Percentiles rank a stretch among this genome's conserved stretches.
Conservation (phyloP, 495 filamentous ascomycete species). For the Penicillium longicatenatum region DNA sequence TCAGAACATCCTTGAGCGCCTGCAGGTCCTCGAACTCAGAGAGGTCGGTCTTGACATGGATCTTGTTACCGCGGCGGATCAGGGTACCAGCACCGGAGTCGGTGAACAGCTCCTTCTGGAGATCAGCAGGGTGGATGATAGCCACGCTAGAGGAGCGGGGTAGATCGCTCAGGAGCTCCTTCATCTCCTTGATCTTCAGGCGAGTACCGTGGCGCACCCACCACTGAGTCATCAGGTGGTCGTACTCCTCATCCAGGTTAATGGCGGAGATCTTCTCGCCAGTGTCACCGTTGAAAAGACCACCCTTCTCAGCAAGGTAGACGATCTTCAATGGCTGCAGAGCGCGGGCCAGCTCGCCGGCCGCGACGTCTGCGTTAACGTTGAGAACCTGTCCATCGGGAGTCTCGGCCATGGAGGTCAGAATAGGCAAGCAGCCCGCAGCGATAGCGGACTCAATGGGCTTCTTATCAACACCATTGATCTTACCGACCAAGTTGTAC, state of each 20-base stretch:
- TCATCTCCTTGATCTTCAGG: slow-evolving; percentile 98
- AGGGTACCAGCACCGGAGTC: slow-evolving; percentile 94
- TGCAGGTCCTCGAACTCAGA: slow-evolving; percentile 78
- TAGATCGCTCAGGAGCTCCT: slow-evolving; percentile 83
- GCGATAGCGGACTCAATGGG: slow-evolving; percentile 91
- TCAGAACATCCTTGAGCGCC: slow-evolving; percentile 77
- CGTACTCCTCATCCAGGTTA: slow-evolving; percentile 97
- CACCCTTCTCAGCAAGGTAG: slow-evolving; percentile 97
- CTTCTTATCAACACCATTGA: slow-evolving; percentile 87
- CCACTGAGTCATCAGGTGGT: slow-evolving; percentile 88
- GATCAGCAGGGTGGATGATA: slow-evolving; percentile 92
- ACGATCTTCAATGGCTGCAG: slow-evolving; percentile 97
- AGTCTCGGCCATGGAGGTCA: slow-evolving; percentile 97
- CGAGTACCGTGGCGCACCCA: slow-evolving; percentile 97
- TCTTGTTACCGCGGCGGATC: slow-evolving; percentile 90
- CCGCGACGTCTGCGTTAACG: slow-evolving; percentile 96
- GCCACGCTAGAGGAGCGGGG: slow-evolving; percentile 93
- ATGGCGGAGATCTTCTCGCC: slow-evolving; percentile 96
- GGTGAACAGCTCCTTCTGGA: slow-evolving; percentile 96
- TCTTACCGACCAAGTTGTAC: slow-evolving; percentile 93
- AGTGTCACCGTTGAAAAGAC: slow-evolving; percentile 89
- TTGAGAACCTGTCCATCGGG: slow-evolving; percentile 93
- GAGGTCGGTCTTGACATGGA: slow-evolving; percentile 71
- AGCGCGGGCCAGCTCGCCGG: slow-evolving; percentile 85
- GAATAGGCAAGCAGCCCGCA: slow-evolving; percentile 88